Evolutionary conservation across 108 stramenopile species (phyloP), one percentile per base, ranked within the genome.

Genomic region (Nannochloropsis salina): DNA sequence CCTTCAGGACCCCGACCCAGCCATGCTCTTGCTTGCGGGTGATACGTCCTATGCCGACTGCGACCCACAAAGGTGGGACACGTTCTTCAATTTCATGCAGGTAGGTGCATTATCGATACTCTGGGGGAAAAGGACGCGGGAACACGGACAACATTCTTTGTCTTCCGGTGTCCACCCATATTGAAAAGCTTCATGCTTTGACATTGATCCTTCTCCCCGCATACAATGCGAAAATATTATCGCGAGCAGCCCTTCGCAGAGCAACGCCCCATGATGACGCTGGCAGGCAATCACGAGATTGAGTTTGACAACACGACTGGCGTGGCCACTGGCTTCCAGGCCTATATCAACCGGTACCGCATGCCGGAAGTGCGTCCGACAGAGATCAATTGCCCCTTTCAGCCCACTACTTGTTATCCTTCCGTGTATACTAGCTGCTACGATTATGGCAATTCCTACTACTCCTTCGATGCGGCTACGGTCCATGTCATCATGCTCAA

Each of bases 201-300:
- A 31, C 31, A 31, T 0, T 31, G 31, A 31, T 31, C 31, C 31
- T 31, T 31, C 31, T 31, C 31, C 31, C 31, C 31, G 31, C 31
- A 31, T 31, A 31, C 31, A 31, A 31, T 31, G 31, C 31, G 31
- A 31, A 31, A 31, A 31, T 31, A 31, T 31, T 31, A 1, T 31
- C 0, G 31, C 31, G 31, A 31, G 31, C 31, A 31, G 31, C 31
- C 31, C 31, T 31, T 90, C 5, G 85, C 90, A 5, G 42, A 45
- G 84, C 85, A 83, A 45, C 42, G 90, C 2, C 88, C 86, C 9
- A 84, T 83, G 82, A 90, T 90, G 88, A 84, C 45, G 18, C 43
- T 43, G 5, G 86, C 91, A 5, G 91, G 91, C 41, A 91, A 91
- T 61, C 91, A 91, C 84, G 91, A 91, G 85, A 89, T 91, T 22